Evolutionary conservation across 148 eudicot species (phyloP), one percentile per base, ranked within the genome.

Genomic region (Limonium bicolor): DNA sequence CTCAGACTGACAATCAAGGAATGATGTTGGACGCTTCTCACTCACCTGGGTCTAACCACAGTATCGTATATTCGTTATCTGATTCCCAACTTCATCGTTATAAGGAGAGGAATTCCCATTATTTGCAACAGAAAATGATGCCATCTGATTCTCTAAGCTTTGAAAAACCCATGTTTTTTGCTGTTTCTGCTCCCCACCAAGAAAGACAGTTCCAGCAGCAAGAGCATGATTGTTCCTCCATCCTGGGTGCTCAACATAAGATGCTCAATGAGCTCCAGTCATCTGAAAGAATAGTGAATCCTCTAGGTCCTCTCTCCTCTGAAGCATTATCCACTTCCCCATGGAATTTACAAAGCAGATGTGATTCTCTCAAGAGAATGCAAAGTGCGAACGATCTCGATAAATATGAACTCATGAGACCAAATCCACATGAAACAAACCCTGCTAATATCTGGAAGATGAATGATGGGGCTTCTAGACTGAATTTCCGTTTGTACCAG

Each of bases 11-110:
- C 36, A 57, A 63, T 61, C 63, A 66, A 52, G 64, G 30, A 27
- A 49, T 58, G 32, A 54, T 68, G 63, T 27, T 65, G 53, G 67
- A 51, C 48, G 70, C 72, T 22, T 40, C 32, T 49, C 78, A 62
- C 36, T 67, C 73, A 21, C 51, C 36, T 58, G 67, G 43, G 36
- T 68, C 74, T 62, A 64, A 62, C 44, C 67, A 56, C 46, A 77
- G 81, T 29, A 67, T 85, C 55, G 61, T 64, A 47, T 88, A 80
- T 59, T 81, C 94, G 16, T 73, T 63, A 54, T 84, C 94, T n/a
- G 94, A 79, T 60, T 80, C 88, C 33, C 75, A 71, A 51, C 61
- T 79, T 39, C 84, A 71, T 26, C 81, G 73, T 50, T 68, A 71
- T 19, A 69, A 66, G 45, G 76, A 62, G 30, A 66, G 41, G 49